Evolutionary conservation across 306 rosid species (phyloP), one percentile per base, ranked within the genome.

Genomic region (Carpinus viminea): DNA sequence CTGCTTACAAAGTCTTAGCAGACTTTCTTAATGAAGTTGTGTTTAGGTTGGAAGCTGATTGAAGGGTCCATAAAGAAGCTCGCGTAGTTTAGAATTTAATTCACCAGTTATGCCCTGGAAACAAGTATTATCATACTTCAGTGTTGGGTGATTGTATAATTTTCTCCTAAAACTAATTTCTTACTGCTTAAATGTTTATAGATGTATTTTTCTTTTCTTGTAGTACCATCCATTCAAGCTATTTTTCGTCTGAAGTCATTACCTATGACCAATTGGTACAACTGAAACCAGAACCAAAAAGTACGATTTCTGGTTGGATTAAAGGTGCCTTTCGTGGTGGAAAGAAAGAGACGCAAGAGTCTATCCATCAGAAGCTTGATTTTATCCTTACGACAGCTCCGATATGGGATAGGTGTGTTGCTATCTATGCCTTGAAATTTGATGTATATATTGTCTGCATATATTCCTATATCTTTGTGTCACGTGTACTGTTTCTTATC

Each of bases 331-430:
- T 95, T 73, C 76, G 78, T 28, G 21, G 86, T 71, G 97, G 91
- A 80, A 91, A 89, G 86, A 92, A 91, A 68, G 97, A 88, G 74
- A 87, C 38, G 79, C 87, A 87, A 60, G 97, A 88, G 74, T 88
- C 95, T 59, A 18, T 77, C 47, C 84, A 77, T 76, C 90, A 91
- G 83, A 88, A 90, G 84, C 91, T 95, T 78, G 85, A 90, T 77
- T 89, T 86, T 51, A 80, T 86, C 52, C 89, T 95, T 68, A 78
- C 86, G 86, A 88, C 98, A 4, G 93, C 99, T 80, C 99, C 99
- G 26, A 88, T 89, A 82, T 95, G 99, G 99, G 99, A 95, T 76
- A 93, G 95, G 99, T 94, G 72, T 64, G 92, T 88, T 80, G 61
- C 68, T 59, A 20, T 80, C 69, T 84, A 17, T 68, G 60, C 31